Conservation (phyloP, 1,284 basidiomycete genomes). For the Ceratobasidium sp. region DNA sequence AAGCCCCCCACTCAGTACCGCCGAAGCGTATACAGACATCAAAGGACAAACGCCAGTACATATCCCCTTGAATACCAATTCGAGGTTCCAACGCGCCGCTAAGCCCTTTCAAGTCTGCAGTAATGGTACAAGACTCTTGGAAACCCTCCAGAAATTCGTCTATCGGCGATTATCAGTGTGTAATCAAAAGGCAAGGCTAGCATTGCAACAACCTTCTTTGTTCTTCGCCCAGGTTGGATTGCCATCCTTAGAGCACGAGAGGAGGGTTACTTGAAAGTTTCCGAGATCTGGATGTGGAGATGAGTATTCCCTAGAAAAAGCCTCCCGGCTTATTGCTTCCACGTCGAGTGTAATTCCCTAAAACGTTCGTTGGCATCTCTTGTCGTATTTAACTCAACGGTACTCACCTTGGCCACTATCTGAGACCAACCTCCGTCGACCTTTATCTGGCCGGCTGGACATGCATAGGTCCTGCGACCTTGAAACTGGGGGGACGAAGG, state of each 20-base stretch:
- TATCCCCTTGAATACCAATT: conserved; percentile 8
- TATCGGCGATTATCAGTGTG: background rate
- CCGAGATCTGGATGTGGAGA: conserved; percentile 19
- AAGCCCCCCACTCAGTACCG: conserved; percentile 40
- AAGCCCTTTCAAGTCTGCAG: conserved; percentile 20
- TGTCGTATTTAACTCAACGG: too few relatives aligned
- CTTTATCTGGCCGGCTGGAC: background rate
- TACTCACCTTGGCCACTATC: conserved; percentile 19
- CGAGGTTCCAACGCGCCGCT: conserved; percentile 19
- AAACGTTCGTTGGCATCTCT: background rate
- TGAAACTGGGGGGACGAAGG: background rate
- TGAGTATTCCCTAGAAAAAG: background rate
- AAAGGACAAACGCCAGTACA: conserved; percentile 38
- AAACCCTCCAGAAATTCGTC: conserved; percentile 1
- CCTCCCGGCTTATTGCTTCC: conserved; percentile 3
- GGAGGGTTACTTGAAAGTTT: conserved; percentile 14
- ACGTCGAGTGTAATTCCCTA: conserved; percentile 27
- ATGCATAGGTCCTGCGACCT: conserved; percentile 6
- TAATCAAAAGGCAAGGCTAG: background rate
- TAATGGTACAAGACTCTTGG: conserved; percentile 4
- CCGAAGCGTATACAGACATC: conserved; percentile 41
- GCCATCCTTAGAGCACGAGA: conserved; percentile 15
- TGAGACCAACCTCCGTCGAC: conserved; percentile 16
- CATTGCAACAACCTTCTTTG: background rate
- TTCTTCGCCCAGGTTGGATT: conserved; percentile 10